Conservation (phyloP, 805 yeast genomes). For the Metschnikowia bowlesiae region DNA sequence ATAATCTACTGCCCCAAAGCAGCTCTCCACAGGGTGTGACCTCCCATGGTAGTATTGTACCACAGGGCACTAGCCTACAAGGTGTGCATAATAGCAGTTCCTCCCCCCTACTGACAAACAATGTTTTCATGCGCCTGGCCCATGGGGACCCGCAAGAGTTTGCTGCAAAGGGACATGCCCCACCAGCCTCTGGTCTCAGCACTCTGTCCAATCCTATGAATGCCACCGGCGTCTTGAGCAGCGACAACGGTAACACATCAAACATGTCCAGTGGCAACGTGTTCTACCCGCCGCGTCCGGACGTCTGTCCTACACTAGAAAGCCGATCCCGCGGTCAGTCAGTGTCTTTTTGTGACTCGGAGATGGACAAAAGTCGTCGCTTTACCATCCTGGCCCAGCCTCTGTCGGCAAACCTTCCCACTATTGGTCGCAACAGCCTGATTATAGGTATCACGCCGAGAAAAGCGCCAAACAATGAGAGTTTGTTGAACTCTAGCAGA, state of each 20-base stretch:
- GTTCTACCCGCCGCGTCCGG: not conserved
- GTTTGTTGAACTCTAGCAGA: conserved; percentile 5
- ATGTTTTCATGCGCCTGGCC: conserved; percentile 1
- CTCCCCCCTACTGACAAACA: conserved; percentile 1
- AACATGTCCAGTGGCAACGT: not conserved
- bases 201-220: not conserved
- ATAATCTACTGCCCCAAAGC: conserved; percentile 3
- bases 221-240: not conserved
- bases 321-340: conserved; percentile 11
- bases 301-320: conserved; percentile 5
- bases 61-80: not conserved
- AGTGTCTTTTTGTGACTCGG: conserved; percentile 36
- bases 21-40: not conserved
- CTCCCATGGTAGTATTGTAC: not conserved
- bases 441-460: conserved; percentile 7
- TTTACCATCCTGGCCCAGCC: conserved; percentile 45
- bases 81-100: not conserved
- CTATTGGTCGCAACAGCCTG: conserved; percentile 10
- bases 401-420: conserved; percentile 24
- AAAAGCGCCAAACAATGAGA: conserved; percentile 10
- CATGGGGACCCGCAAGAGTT: not conserved
- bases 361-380: conserved; percentile 34
- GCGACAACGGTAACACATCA: not conserved
- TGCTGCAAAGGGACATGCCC: not conserved
- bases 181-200: not conserved